Evolutionary conservation across 345 rosid species (phyloP).

Genomic region (Citrus sinensis): DVS_A1.0 CM039168.1:306001-306500

Average conservation of each 20-base stretch:
- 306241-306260: background rate
- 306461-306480: background rate
- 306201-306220: background rate
- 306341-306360: background rate
- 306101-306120: constrained; percentile 1
- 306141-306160: constrained; percentile 14
- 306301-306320: background rate
- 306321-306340: background rate
- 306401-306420: background rate
- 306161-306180: background rate
- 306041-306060: background rate
- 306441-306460: background rate
- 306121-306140: constrained; percentile 20
- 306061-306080: constrained; percentile 6
- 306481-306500: background rate
- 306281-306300: background rate
- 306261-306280: background rate
- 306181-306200: background rate
- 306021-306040: background rate
- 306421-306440: background rate
- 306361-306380: background rate
- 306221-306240: background rate
- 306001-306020: background rate
- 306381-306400: background rate
- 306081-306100: constrained; percentile 2